Evolutionary conservation across 2,329 filamentous ascomycete species (phyloP).

Genomic region (Colletotrichum sp.): DNA sequence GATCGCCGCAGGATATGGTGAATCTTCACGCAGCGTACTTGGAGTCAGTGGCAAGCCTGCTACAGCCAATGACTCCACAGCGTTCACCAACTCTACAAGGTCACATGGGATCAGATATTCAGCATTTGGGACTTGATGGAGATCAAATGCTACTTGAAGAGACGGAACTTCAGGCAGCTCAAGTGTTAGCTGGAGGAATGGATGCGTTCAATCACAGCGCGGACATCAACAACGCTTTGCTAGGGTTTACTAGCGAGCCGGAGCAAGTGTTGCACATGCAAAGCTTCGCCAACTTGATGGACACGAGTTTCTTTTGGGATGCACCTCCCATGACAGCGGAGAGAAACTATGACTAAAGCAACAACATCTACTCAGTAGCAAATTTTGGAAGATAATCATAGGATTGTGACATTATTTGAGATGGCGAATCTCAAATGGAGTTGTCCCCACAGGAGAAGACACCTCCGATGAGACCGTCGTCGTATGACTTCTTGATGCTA

Average conservation of each 20-base stretch:
- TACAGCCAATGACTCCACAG: not conserved
- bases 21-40: not conserved
- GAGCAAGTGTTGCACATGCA: conserved; percentile 18
- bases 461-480: not conserved
- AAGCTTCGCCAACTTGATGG: conserved; percentile 19
- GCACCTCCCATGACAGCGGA: not conserved
- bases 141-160: not conserved
- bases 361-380: not conserved
- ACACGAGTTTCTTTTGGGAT: conserved; percentile 11
- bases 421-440: not conserved
- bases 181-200: not conserved
- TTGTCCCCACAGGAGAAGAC: not conserved
- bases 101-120: not conserved
- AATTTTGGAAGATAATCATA: not conserved
- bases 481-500: not conserved
- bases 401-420: not conserved
- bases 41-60: not conserved
- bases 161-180: not conserved
- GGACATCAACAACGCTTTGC: not conserved
- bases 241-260: not conserved
- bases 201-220: not conserved
- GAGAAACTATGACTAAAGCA: not conserved
- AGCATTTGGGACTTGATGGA: not conserved
- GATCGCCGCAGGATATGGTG: not conserved
- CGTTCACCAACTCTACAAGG: not conserved